Evolutionary conservation across 2,329 filamentous ascomycete genomes (phyloP), one percentile per base, ranked within the genome.

Genomic region (Proliferodiscus dingleyae): DNA sequence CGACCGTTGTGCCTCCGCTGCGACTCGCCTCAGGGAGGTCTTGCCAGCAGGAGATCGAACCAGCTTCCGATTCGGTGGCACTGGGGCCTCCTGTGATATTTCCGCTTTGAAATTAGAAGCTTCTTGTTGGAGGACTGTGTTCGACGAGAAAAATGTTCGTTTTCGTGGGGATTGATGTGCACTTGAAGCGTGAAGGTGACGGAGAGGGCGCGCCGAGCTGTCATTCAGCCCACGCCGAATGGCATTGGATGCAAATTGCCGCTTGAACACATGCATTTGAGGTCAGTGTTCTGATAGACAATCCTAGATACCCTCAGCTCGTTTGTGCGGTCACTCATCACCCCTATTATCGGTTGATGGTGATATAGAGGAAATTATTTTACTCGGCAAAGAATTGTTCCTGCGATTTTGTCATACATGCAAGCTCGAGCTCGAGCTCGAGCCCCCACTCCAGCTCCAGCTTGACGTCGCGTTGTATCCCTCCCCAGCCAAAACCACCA

Each of bases 11-110:
- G 90, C 89, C 58, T 93, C 89, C 15, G 89, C 85, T 24, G 90
- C 89, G 10, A 95, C 89, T 47, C 89, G 79, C 45, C 91, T 81
- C 24, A 96, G 72, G 2, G 88, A 93, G 51, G 83, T 85, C 55
- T 89, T 86, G 36, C 79, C 70, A 19, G 73, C 71, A 3, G 75
- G 70, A 19, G 69, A 68, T 50, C 76, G 67, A n/a, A 64, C 60
- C 5, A 66, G 63, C 52, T 77, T 75, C 46, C 73, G 71, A 58
- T 64, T 64, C 26, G 56, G 55, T 4, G 49, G 22, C 1, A 41
- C 38, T 19, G 38, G 43, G 8, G 21, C 19, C 43, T 55, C 49
- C 8, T 49, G 50, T 2, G 26, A 10, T 13, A 37, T 2, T 2
- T 53, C 43, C 19, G 16, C 11, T 36, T 48, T 50, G 32, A 34